Evolutionary conservation across 2,329 filamentous ascomycete genomes (phyloP).

Genomic region (Bipolaris cookei): DNA sequence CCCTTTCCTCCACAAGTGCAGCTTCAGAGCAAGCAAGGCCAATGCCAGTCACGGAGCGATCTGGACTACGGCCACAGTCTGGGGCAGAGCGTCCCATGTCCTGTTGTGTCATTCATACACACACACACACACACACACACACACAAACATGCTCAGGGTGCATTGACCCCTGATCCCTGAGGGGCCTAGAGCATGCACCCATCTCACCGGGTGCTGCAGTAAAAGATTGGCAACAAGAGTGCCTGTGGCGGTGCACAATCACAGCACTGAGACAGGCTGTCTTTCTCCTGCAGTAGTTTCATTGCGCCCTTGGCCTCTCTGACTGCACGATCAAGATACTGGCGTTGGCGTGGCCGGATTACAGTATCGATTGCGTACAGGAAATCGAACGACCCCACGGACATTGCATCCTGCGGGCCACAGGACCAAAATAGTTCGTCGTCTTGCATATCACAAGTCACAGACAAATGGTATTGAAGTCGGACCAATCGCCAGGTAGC

Average conservation of each 20-base stretch:
- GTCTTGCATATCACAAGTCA: conserved; percentile 16
- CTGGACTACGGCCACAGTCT: conserved; percentile 28
- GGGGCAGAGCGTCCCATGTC: conserved; percentile 27
- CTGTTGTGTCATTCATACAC: conserved; percentile 16
- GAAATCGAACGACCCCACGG: conserved; percentile 22
- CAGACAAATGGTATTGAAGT: neutral
- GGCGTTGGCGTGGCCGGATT: conserved; percentile 10
- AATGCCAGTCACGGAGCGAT: conserved; percentile 26
- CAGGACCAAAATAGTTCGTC: conserved; percentile 24
- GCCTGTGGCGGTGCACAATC: conserved; percentile 16
- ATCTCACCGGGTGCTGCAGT: conserved; percentile 1
- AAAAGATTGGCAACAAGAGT: conserved; percentile 2
- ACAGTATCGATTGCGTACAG: conserved; percentile 34
- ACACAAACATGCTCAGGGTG: conserved; percentile 12
- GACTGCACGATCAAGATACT: neutral
- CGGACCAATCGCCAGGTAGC: conserved; percentile 3
- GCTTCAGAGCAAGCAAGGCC: conserved; percentile 22
- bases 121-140: neutral
- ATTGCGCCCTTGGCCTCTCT: neutral
- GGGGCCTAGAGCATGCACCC: neutral
- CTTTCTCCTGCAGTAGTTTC: conserved; percentile 13
- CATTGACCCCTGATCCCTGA: neutral
- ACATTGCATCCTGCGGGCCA: conserved; percentile 4
- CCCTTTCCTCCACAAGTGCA: conserved; percentile 20
- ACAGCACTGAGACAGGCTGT: conserved; percentile 1